Base-by-base conservation (phyloP, 495 filamentous ascomycete species). In the Opeltia flavorubescens region DNA sequence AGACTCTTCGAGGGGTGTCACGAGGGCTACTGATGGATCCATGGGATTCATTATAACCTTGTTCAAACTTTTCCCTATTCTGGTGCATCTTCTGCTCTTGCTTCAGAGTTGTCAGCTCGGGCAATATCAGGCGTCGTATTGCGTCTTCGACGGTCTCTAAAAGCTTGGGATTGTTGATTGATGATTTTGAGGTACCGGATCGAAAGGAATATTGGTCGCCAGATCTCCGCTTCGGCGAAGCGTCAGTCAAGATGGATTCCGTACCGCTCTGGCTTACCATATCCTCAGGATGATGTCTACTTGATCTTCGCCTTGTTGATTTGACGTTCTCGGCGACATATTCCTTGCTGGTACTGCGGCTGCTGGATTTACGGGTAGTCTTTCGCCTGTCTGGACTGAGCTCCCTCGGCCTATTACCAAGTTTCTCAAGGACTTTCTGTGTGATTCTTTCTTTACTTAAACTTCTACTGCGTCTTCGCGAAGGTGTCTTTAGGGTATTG, bases 71-170 rank as follows among this genome's bases (percentile, higher is more conserved):
- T 49, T 63, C 64, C n/a, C 62, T 67, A 53, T 77, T 80, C 45
- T 71, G 62, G 41, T 76, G 73, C 29, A 73, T 68, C 50, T 81
- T 86, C 58, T 93, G 84, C 55, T 94, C 86, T 56, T 85, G 77
- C 63, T 94, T 95, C 38, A 96, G 69, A 26, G 85, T 85, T 44
- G 86, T 86, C 39, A 98, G 70, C 59, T 98, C 89, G 0, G 91
- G 93, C 1, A 96, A 65, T 42, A 96, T 94, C 41, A 96, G 67
- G 36, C 89, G 76, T 42, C 84, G 81, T 53, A 98, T 96, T 18
- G 91, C 87, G 66, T 95, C 89, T 62, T 96, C 89, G 6, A 98
- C 89, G 0, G 88, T 89, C 59, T 93, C 86, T 4, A 96, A 74
- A n/a, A 98, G 65, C 51, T 85, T 93, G 0, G 89, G 89, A 58